These are phyloP conservation scores for Calonectria naviculata DNA, from an alignment of 2,329 filamentous ascomycete species.

Conservation along the genomic window DNA sequence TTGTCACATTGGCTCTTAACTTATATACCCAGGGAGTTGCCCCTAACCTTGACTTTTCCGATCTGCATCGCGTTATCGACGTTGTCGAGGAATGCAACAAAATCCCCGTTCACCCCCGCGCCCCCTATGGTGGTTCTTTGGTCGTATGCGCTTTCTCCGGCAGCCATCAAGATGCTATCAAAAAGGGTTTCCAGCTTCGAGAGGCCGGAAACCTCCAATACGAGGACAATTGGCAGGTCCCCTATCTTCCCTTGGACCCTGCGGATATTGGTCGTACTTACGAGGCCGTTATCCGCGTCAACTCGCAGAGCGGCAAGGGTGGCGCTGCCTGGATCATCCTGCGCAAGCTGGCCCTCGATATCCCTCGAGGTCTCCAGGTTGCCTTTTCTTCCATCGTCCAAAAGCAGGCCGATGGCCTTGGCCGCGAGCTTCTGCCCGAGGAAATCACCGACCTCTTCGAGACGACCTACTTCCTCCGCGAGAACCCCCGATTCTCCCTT, in stretches of 20 bases:
- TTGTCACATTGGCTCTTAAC: constrained; percentile 87
- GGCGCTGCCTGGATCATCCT: constrained; percentile 95
- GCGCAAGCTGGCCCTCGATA: constrained; percentile 87
- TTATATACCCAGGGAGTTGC: constrained; percentile 93
- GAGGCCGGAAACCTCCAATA: constrained; percentile 67
- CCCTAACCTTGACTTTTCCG: constrained; percentile 89
- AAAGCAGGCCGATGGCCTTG: constrained; percentile 79
- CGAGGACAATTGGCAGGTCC: constrained; percentile 83
- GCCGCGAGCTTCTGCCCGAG: constrained; percentile 82
- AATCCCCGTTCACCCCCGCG: constrained; percentile 90
- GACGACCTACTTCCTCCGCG: constrained; percentile 84
- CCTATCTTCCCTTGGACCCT: constrained; percentile 93
- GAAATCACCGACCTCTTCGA: constrained; percentile 94
- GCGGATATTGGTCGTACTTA: constrained; percentile 96
- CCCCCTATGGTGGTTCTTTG: constrained; percentile 90
- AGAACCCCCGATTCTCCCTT: constrained; percentile 86
- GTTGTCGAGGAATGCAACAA: constrained; percentile 94
- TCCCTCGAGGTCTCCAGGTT: constrained; percentile 91
- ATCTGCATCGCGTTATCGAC: constrained; percentile 87
- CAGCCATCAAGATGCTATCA: constrained; percentile 95
- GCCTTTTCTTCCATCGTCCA: constrained; percentile 93
- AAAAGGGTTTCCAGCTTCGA: constrained; percentile 85
- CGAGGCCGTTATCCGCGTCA: constrained; percentile 97
- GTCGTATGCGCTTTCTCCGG: constrained; percentile 95
- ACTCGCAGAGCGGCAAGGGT: constrained; percentile 95